phyloP scores from a whole-genome alignment of 192 early-diverging fungal species.

The Spizellomyces punctatus region DNA sequence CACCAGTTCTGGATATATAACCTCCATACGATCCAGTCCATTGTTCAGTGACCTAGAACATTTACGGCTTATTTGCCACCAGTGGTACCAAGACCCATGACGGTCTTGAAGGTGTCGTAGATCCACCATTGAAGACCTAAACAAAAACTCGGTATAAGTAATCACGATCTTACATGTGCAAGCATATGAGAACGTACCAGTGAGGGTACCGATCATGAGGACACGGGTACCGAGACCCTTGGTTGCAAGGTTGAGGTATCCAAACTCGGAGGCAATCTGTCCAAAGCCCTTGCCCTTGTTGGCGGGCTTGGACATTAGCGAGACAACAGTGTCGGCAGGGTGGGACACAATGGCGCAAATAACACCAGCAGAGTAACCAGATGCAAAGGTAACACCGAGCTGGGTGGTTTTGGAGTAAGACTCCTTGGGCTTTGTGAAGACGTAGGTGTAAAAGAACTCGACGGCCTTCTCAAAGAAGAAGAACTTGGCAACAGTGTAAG shows the following conservation, averaged over 20 bases:
- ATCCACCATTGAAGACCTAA: conserved; percentile 76
- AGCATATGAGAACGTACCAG: conserved; percentile 46
- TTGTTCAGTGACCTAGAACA: no score
- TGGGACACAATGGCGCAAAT: conserved; percentile 89
- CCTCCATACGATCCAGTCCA: no score
- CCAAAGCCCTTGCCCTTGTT: conserved; percentile 59
- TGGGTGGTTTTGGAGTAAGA: conserved; percentile 73
- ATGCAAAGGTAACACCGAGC: conserved; percentile 78
- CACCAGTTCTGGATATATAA: no score
- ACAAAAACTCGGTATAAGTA: not conserved
- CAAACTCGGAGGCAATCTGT: conserved; percentile 49
- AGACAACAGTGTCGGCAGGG: conserved; percentile 81
- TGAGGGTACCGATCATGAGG: conserved; percentile 91
- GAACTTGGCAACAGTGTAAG: conserved; percentile 87
- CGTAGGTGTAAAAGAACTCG: conserved; percentile 31
- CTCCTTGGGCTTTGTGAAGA: conserved; percentile 61
- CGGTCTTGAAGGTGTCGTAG: conserved; percentile 81
- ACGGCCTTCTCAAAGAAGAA: conserved; percentile 75
- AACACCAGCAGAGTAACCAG: conserved; percentile 87
- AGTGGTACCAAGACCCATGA: conserved; percentile 69
- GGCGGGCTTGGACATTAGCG: conserved; percentile 46
- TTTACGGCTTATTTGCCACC: conserved; percentile 46
- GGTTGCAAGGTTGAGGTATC: conserved; percentile 58
- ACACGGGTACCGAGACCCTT: conserved; percentile 84
- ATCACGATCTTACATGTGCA: not conserved